Conservation (phyloP, 148 eudicot genomes). For the Arctostaphylos glauca region DNA sequence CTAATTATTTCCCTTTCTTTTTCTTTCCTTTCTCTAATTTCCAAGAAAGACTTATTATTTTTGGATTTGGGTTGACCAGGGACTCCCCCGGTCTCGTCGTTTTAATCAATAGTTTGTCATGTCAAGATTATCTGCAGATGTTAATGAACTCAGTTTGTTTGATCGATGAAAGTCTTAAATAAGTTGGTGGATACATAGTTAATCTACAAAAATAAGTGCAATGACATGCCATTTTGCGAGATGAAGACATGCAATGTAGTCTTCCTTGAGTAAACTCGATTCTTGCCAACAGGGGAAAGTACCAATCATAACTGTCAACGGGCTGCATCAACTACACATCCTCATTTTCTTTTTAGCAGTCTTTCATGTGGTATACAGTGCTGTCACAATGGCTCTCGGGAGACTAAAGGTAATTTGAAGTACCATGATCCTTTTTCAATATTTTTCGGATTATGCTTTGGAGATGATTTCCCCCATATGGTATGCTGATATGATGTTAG, state of each 20-base stretch:
- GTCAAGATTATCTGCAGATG: too few relatives aligned
- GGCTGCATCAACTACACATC: conserved; percentile 85
- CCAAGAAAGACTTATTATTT: not conserved
- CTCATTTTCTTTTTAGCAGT: conserved; percentile 88
- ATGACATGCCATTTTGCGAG: not conserved
- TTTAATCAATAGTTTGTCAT: not conserved
- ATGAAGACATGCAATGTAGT: not conserved
- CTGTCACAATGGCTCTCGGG: conserved; percentile 78
- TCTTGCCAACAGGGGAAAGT: conserved; percentile 33
- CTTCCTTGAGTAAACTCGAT: not conserved
- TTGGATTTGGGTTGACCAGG: not conserved
- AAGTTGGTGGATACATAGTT: not conserved
- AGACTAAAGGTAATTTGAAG: conserved; percentile 60
- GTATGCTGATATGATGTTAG: not conserved
- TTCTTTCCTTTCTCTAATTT: too few relatives aligned
- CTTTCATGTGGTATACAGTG: conserved; percentile 77
- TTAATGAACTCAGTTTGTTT: not conserved
- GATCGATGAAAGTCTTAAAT: not conserved
- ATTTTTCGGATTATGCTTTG: not conserved
- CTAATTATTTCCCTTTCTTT: too few relatives aligned
- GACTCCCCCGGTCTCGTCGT: not conserved
- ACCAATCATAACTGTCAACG: conserved; percentile 64
- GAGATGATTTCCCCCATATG: not conserved
- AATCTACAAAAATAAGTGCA: not conserved
- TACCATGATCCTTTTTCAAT: not conserved